Base-by-base conservation (phyloP, 2,329 filamentous ascomycete species). In the Fusarium cicatricum region DNA sequence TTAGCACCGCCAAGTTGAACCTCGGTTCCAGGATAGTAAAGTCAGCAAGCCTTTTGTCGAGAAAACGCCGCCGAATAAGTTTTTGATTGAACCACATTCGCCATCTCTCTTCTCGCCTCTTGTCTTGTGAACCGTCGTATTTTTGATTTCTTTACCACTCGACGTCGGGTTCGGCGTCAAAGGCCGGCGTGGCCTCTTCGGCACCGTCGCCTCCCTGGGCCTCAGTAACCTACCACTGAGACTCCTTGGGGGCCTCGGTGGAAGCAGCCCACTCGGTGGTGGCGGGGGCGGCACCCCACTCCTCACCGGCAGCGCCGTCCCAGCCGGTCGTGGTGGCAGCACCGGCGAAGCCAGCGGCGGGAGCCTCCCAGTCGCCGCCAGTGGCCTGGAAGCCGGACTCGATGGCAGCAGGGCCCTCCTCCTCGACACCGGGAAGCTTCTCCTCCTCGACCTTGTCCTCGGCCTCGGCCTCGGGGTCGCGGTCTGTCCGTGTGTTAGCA, bases 391-490 rank as follows among this genome's bases (percentile, higher is more conserved):
- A 92, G 74, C 89, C 90, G 70, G 86, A 82, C 78, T 95, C 92
- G 71, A 95, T 87, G 70, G 90, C 87, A 70, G 81, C 88, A 62
- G 90, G 75, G 70, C 89, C 92, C 74, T 90, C 90, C 82, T 97
- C 94, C 69, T 97, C 93, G 71, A 85, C 89, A 74, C 87, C 89
- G 67, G 91, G 84, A 64, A 89, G 83, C 90, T 98, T 97, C 85
- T 98, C 94, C 79, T 94, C 90, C 77, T 91, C 90, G 68, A 89
- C 84, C 79, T 97, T 96, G 85, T 99, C 97, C 88, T 97, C 94
- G 80, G 97, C 95, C 88, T 99, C 95, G 71, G 93, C 92, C 84
- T 99, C 95, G 73, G 96, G 95, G 83, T 99, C 96, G 79, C 96
- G 95, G 91, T 99, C 84, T 86, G 59, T 12, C 17, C 50, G 4